Percentiles rank a stretch among this genome's conserved stretches.
phyloP scores from a whole-genome alignment of 169 alveolate genomes.

The Cryptosporidium sp. region DNA sequence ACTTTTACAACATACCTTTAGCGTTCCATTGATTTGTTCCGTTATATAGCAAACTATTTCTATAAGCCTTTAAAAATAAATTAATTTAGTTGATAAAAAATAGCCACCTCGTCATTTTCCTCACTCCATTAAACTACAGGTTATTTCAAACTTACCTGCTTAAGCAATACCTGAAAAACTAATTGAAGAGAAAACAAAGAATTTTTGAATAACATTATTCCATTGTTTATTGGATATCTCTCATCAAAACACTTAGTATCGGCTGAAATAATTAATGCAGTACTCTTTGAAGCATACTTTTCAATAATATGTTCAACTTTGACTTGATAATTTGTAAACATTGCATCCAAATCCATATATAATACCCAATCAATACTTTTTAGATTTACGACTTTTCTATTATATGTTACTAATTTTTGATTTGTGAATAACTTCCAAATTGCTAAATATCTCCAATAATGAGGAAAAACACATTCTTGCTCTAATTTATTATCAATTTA shows the following conservation, averaged over 20 bases:
- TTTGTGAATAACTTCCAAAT: slow-evolving; percentile 73
- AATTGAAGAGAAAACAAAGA: slow-evolving; percentile 47
- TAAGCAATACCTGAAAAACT: slow-evolving; percentile 33
- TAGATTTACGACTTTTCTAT: not conserved
- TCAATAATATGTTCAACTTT: slow-evolving; percentile 59
- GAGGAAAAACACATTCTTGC: slow-evolving; percentile 57
- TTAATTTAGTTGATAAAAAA: not conserved
- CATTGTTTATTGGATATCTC: slow-evolving; percentile 75
- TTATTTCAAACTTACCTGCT: slow-evolving; percentile 39
- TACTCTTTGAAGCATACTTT: slow-evolving; percentile 13
- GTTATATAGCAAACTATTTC: slow-evolving; percentile 28
- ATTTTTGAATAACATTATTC: slow-evolving; percentile 62
- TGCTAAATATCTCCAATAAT: slow-evolving; percentile 76
- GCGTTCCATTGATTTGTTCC: slow-evolving; percentile 54
- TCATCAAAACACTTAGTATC: slow-evolving; percentile 76
- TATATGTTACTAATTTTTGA: not conserved
- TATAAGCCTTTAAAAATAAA: slow-evolving; percentile 16
- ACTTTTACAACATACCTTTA: slow-evolving; percentile 43
- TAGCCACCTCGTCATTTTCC: not conserved
- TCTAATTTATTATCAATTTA: not conserved
- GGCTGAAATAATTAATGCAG: slow-evolving; percentile 65
- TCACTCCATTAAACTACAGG: not conserved
- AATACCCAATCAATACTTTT: slow-evolving; percentile 56
- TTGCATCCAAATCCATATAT: slow-evolving; percentile 75
- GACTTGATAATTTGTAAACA: slow-evolving; percentile 66